Evolutionary conservation across 805 yeast species (phyloP), one percentile per base, ranked within the genome.

Genomic region (Metschnikowia gelsemii): DNA sequence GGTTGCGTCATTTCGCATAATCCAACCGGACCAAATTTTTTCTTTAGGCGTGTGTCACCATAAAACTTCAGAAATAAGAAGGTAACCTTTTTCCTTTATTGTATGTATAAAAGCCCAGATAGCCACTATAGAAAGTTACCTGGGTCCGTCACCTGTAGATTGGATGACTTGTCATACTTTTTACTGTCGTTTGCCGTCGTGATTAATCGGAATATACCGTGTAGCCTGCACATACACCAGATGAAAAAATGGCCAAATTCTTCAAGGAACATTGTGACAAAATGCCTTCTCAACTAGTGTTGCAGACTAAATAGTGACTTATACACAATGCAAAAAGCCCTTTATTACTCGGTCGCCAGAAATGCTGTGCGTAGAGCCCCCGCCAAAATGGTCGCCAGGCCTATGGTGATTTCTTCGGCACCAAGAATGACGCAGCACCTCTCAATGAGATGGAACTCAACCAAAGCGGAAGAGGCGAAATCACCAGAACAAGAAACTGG

Each of bases 301-400:
- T n/a, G n/a, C n/a, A n/a, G 13, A 8, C 12, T 3, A 26, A 3
- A 3, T 26, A 3, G 8, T 20, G 3, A 32, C 4, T 21, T 13
- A 20, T 2, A 13, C 12, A 32, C n/a, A 25, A 50, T 50, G 54
- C 49, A 50, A 27, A 50, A 49, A 47, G 27, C 46, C 7, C 45
- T 50, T 18, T 38, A 34, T 31, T 29, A 34, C 25, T 29, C 49
- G 20, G 25, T 47, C 36, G 26, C 45, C 29, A 44, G 47, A 26
- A 20, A 46, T 12, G 35, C 45, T 2, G 33, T 40, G 27, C 46
- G 47, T 25, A 37, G 45, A 17, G 35, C 47, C 14, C 16, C 27
- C 13, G 32, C 29, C 21, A 46, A 49, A 46, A 16, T 27, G 30
- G 18, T 24, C 3, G 45, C 42, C 20, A 40, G 42, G 31, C 39